Evolutionary conservation across 495 filamentous ascomycete genomes (phyloP), one percentile per base, ranked within the genome.

Genomic region (Podospora appendiculata): DNA sequence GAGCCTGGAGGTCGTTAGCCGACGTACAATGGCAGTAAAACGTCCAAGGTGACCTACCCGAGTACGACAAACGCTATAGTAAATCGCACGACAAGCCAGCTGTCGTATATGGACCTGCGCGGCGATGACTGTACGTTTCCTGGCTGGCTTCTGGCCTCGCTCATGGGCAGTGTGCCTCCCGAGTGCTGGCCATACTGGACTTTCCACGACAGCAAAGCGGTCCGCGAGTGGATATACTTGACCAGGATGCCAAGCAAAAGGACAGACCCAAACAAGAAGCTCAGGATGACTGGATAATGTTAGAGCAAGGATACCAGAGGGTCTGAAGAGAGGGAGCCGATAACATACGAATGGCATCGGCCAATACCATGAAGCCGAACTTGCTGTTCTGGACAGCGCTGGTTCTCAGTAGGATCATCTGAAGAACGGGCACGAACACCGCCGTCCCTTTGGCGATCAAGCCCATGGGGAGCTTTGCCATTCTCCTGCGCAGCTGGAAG

Each of bases 221-320:
- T 57, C 34, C 72, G 61, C n/a, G 72, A 64, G 25, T 69, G 68
- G 12, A 78, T 64, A 40, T 78, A 78, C 48, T 72, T 74, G 46
- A 56, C 61, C 11, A 78, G 60, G 35, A 75, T 75, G 32, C 59
- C 61, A 8, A 76, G 36, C 12, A 76, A 57, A 0, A 75, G 55
- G 12, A 75, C 18, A 41, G 62, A 65, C 6, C 74, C 74, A 19
- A 67, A 17, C 0, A 58, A 53, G 40, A 78, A 63, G 52, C 69
- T 74, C 18, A 58, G 38, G 38, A 75, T 61, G 58, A 78, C 74
- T 77, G 39, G 1, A 19, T 46, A 2, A 19, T 53, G 42, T 58
- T 43, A 52, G 33, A 12, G 2, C 25, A 25, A 25, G 25, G 25
- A 5, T 25, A 2, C 25, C 25, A 25, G 25, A 5, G 25, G 25